Evolutionary conservation across 805 yeast species (phyloP), one percentile per base, ranked within the genome.

Genomic region (Candida caryicola): DNA sequence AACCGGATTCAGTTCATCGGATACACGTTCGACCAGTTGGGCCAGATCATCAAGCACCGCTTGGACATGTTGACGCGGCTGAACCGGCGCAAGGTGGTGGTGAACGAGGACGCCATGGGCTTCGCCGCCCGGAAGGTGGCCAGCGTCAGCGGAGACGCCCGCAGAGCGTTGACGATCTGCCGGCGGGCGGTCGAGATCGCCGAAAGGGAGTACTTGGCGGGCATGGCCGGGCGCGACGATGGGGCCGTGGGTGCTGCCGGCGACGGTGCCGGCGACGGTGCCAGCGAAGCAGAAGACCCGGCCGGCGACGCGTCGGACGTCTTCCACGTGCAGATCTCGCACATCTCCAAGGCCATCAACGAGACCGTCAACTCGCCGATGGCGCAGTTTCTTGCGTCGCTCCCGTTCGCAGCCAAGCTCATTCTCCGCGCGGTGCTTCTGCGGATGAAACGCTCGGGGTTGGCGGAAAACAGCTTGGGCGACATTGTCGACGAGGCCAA

Each of bases 141-240:
- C 4, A 80, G 93, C 62, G 97, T 93, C 2, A 85, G 95, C 57
- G 99, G 99, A 41, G 99, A 93, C 68, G 99, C 97, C 1, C 73
- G 99, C 52, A 70, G 98, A 42, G 97, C 96, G 0, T 67, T 93
- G 39, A 84, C 84, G 40, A 85, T 93, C 17, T 85, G 96, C 54
- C 74, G 90, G 27, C 68, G 97, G 40, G 96, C 97, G 0, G 83
- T 90, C 5, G 96, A 88, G 54, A 70, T 90, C 21, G 95, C 96
- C 0, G 95, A 87, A 52, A 53, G 62, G 23, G 85, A 81, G 43
- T 77, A 71, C 51, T 51, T 71, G 53, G 40, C 36, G 10, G 52
- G 45, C 12, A 47, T 31, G 40, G 36, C 29, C 60, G 49, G 38
- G 44, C 7, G 25, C 7, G 25, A 21, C 25, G 12, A 31, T 13